A percentile compares a stretch with the other conserved stretches of the same genome.
These are phyloP conservation scores for Lactarius vividus DNA, from an alignment of 768 basidiomycete genomes.

Conservation along the genomic window DNA sequence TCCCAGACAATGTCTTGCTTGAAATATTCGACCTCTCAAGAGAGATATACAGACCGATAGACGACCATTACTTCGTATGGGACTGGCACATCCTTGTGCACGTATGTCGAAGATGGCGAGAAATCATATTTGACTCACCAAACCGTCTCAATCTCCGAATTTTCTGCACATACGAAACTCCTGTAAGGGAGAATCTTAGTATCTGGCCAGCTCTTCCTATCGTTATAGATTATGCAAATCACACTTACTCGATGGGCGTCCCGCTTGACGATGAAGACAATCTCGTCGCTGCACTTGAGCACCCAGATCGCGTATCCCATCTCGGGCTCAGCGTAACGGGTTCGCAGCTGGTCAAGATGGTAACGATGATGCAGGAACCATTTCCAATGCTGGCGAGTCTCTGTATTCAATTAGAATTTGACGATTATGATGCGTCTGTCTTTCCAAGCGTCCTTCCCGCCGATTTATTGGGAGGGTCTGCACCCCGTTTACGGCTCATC, in stretches of 20 bases:
- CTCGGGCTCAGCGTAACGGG: neutral
- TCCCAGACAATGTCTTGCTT: neutral
- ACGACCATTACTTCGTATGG: neutral
- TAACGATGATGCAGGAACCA: neutral
- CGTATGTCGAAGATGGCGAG: neutral
- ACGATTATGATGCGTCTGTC: no score
- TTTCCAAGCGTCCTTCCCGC: neutral
- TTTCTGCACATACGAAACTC: neutral
- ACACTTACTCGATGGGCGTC: no score
- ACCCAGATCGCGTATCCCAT: neutral
- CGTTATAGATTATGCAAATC: neutral
- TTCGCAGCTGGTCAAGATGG: neutral
- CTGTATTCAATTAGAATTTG: fast-evolving
- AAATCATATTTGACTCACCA: neutral
- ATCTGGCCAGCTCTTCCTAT: neutral
- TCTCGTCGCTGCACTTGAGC: neutral
- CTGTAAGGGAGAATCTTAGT: neutral
- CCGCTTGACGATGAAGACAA: neutral
- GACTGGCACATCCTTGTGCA: neutral
- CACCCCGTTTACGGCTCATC: neutral
- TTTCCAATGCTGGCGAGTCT: neutral
- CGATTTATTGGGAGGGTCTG: neutral
- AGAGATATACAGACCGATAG: no score
- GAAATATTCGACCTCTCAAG: neutral
- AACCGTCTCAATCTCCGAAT: neutral